A percentile compares a stretch with the other conserved stretches of the same genome.
These are phyloP conservation scores for Russula sp. DNA, from an alignment of 768 basidiomycete species.

Conservation along the genomic window DNA sequence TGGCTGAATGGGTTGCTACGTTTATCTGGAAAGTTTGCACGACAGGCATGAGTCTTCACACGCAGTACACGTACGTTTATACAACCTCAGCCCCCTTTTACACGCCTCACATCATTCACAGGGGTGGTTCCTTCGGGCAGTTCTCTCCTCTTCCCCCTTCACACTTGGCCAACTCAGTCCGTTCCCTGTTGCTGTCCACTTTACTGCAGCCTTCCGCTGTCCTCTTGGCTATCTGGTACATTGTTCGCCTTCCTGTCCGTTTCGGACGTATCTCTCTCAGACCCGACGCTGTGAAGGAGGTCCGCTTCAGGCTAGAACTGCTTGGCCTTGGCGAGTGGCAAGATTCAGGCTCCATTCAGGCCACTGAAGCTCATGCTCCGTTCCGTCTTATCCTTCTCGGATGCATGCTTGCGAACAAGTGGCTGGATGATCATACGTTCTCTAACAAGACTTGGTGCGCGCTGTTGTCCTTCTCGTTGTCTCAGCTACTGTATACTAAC, in stretches of 20 bases:
- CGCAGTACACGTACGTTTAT: conserved; percentile 48
- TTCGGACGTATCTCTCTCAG: conserved; percentile 49
- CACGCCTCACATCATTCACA: conserved; percentile 10
- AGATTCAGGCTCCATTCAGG: conserved; percentile 40
- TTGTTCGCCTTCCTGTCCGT: conserved; percentile 66
- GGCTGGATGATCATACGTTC: conserved; percentile 85
- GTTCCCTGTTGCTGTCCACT: conserved; percentile 70
- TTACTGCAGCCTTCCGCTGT: conserved; percentile 77
- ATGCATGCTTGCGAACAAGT: conserved; percentile 84
- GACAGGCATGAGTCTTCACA: conserved; percentile 58
- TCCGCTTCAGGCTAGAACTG: conserved; percentile 57
- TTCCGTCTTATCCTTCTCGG: conserved; percentile 75
- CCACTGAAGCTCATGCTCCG: conserved; percentile 52
- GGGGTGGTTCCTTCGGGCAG: conserved; percentile 27
- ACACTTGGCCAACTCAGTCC: conserved; percentile 55
- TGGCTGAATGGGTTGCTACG: conserved; percentile 72
- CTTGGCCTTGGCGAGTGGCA: conserved; percentile 41
- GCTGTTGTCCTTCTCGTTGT: not conserved
- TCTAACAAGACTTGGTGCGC: conserved; percentile 84
- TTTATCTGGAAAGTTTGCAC: conserved; percentile 83
- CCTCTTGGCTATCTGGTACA: conserved; percentile 77
- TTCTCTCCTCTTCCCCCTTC: conserved; percentile 45
- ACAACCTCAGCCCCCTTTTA: not conserved
- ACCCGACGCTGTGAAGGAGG: conserved; percentile 51
- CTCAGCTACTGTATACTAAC: not conserved